Evolutionary conservation across 768 basidiomycete genomes (phyloP).

Genomic region (Heimioporus sp.): DNA sequence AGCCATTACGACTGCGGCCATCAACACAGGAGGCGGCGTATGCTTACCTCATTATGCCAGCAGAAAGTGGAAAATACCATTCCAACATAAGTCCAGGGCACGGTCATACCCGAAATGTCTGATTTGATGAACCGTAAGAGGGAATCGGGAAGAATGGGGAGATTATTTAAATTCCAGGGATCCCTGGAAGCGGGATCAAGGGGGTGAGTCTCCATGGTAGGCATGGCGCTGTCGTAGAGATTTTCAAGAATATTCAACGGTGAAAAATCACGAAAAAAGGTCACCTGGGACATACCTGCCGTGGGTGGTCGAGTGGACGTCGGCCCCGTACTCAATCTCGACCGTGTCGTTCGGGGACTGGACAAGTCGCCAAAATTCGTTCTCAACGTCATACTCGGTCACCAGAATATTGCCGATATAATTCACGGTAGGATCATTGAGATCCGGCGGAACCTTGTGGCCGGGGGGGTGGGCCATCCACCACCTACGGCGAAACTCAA

Average conservation of each 20-base stretch:
- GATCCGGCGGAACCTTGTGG: constrained; percentile 29
- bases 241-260: constrained; percentile 24
- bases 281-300: constrained; percentile 69
- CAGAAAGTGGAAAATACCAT: constrained; percentile 99
- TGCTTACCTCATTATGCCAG: constrained; percentile 94
- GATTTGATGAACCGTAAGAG: constrained; percentile 96
- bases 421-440: constrained; percentile 51
- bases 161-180: constrained; percentile 97
- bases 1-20: constrained; percentile 21
- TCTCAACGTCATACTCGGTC: constrained; percentile 90
- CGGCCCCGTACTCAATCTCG: constrained; percentile 99
- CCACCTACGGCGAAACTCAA: constrained; percentile 87
- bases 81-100: constrained; percentile 98
- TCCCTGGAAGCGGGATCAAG: constrained; percentile 83
- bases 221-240: constrained; percentile 70
- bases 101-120: constrained; percentile 99
- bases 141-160: constrained; percentile 90
- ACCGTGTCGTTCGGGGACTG: constrained; percentile 88
- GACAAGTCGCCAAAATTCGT: constrained; percentile 96
- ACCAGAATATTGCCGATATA: constrained; percentile 60
- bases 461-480: constrained; percentile 73
- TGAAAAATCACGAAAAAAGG: constrained; percentile 16
- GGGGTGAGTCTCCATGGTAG: constrained; percentile 92
- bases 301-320: constrained; percentile 95
- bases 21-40: constrained; percentile 14